Percentiles rank a stretch among this genome's conserved stretches.
Conservation (phyloP, 1,284 basidiomycete species). For the Austroboletus rostrupii region DNA sequence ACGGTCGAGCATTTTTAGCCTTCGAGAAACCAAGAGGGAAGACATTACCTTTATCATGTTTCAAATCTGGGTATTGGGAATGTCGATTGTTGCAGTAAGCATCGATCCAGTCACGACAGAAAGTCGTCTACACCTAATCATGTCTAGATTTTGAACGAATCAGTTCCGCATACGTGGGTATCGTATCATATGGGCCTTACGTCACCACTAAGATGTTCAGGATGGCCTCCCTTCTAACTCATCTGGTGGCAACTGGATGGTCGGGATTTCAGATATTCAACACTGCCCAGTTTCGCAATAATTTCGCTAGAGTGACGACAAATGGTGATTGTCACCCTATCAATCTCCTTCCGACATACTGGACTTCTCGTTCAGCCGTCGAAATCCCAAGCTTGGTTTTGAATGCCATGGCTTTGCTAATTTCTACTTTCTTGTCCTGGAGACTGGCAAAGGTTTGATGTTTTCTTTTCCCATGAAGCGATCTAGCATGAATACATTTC, state of each 20-base stretch:
- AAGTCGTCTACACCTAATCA: constrained; percentile 2
- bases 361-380: constrained; percentile 49
- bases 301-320: constrained; percentile 56
- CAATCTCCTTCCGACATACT: constrained; percentile 57
- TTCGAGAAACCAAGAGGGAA: constrained; percentile 70
- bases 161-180: constrained; percentile 67
- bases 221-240: constrained; percentile 66
- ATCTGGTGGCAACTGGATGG: constrained; percentile 69
- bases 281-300: constrained; percentile 52
- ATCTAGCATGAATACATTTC: not conserved
- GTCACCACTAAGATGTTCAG: constrained; percentile 19
- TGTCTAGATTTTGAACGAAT: constrained; percentile 62
- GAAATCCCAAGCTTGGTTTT: constrained; percentile 65
- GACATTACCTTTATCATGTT: constrained; percentile 74
- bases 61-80: constrained; percentile 76
- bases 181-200: not conserved
- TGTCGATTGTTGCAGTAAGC: constrained; percentile 66
- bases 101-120: not conserved
- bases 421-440: constrained; percentile 67
- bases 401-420: constrained; percentile 56
- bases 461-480: not conserved
- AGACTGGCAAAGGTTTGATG: constrained; percentile 60
- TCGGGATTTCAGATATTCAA: constrained; percentile 58
- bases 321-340: constrained; percentile 58
- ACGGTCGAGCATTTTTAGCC: constrained; percentile 34